phyloP scores from a whole-genome alignment of 2,329 filamentous ascomycete species.

The Meredithiella fracta region DNA sequence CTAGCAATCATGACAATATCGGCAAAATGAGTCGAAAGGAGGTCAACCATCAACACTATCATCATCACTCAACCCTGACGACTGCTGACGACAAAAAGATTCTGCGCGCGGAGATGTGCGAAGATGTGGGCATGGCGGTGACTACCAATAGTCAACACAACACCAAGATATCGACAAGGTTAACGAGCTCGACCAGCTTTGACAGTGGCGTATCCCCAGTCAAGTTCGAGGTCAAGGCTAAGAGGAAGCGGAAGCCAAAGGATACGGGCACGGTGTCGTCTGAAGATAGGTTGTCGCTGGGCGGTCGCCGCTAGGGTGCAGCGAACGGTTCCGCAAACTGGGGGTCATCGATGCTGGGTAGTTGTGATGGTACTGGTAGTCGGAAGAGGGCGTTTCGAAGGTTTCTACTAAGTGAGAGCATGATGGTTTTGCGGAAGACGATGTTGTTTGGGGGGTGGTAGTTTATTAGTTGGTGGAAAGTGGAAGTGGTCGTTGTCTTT shows the following conservation, averaged over 20 bases:
- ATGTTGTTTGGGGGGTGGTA: not conserved
- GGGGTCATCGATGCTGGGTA: not conserved
- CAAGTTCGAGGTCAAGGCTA: not conserved
- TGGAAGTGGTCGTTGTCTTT: not conserved
- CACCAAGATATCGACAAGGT: no score
- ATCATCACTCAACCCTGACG: not conserved
- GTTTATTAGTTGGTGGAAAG: not conserved
- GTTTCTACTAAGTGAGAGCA: not conserved
- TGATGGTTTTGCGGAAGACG: not conserved
- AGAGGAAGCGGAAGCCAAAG: not conserved
- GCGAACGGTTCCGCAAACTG: not conserved
- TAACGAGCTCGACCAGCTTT: no score
- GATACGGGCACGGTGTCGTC: not conserved
- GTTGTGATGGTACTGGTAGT: not conserved
- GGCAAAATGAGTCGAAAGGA: not conserved
- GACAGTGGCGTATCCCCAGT: not conserved
- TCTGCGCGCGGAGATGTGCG: not conserved
- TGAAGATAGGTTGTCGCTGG: not conserved
- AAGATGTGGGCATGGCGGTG: not conserved
- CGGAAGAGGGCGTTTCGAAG: not conserved
- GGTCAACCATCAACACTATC: not conserved
- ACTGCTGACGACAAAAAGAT: not conserved
- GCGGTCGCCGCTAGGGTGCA: not conserved
- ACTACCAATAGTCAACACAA: no score
- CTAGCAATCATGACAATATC: not conserved